A percentile compares a stretch with the other conserved stretches of the same genome.
These are phyloP conservation scores for Glycyrrhiza uralensis DNA, from an alignment of 306 rosid species.

Conservation along the genomic window DNA sequence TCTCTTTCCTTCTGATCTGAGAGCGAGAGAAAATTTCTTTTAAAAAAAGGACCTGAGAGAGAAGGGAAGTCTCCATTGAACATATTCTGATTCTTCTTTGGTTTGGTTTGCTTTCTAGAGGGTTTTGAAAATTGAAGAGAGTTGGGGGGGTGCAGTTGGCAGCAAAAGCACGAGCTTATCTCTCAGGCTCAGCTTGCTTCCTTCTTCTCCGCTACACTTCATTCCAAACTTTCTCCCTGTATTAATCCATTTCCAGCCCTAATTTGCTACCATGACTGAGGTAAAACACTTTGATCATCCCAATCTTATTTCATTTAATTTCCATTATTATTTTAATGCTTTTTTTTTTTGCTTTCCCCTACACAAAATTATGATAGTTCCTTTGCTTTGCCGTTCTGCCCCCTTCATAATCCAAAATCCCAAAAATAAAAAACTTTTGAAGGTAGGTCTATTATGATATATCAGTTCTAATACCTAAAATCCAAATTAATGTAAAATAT, in stretches of 20 bases:
- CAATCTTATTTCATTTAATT: background rate
- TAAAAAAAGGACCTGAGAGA: background rate
- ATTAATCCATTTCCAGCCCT: constrained; percentile 22
- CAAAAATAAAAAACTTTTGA: background rate
- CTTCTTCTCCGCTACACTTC: background rate
- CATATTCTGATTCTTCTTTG: background rate
- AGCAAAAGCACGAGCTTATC: background rate
- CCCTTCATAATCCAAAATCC: background rate
- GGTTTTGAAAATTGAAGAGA: constrained; percentile 14
- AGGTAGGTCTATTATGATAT: background rate
- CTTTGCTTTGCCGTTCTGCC: background rate
- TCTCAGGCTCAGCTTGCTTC: background rate
- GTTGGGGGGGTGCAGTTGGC: background rate
- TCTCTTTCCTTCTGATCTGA: too few relatives aligned
- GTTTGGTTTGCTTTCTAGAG: background rate
- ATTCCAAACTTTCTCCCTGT: background rate
- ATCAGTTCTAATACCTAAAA: background rate
- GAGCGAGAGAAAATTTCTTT: too few relatives aligned
- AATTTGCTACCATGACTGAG: constrained; percentile 70
- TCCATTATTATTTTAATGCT: background rate
- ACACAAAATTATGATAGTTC: background rate
- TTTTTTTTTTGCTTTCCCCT: background rate
- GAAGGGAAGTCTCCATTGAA: background rate
- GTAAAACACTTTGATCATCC: constrained; percentile 29
- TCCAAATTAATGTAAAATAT: background rate